Percentiles rank a stretch among this genome's conserved stretches.
These are phyloP conservation scores for Alternaria postmessia DNA, from an alignment of 2,329 filamentous ascomycete species.

Conservation along the genomic window DNA sequence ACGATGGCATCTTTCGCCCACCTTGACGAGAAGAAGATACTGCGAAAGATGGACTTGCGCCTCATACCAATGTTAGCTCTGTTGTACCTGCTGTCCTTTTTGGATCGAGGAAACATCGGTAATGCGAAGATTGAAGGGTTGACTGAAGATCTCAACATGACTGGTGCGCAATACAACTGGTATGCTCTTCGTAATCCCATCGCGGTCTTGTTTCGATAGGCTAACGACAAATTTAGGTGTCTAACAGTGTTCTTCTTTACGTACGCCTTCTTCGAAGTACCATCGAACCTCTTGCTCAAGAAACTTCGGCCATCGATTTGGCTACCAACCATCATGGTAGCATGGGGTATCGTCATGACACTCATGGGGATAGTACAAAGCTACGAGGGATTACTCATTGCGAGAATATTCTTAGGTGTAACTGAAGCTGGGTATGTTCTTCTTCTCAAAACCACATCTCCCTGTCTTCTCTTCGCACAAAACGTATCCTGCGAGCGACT, in stretches of 20 bases:
- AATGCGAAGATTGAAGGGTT: slow-evolving; percentile 57
- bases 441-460: not conserved
- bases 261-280: slow-evolving; percentile 59
- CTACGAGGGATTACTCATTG: slow-evolving; percentile 56
- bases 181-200: not conserved
- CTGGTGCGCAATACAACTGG: slow-evolving; percentile 68
- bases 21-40: slow-evolving; percentile 51
- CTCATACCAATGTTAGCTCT: slow-evolving; percentile 52
- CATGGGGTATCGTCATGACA: slow-evolving; percentile 60
- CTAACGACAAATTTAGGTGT: slow-evolving; percentile 39
- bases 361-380: slow-evolving; percentile 59
- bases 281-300: slow-evolving; percentile 69
- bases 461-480: not conserved
- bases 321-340: slow-evolving; percentile 58
- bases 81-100: slow-evolving; percentile 50
- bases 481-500: rapidly evolving
- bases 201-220: no score
- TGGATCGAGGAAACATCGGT: slow-evolving; percentile 46
- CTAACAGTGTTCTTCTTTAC: slow-evolving; percentile 71
- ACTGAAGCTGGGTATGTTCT: slow-evolving; percentile 43
- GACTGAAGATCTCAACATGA: slow-evolving; percentile 38
- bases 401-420: slow-evolving; percentile 57
- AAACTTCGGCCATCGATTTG: slow-evolving; percentile 60
- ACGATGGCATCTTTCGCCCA: slow-evolving; percentile 45
- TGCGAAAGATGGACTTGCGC: slow-evolving; percentile 53